Evolutionary conservation across 192 early-diverging fungal genomes (phyloP).

Genomic region (Gamsiella multidivaricata): DNA sequence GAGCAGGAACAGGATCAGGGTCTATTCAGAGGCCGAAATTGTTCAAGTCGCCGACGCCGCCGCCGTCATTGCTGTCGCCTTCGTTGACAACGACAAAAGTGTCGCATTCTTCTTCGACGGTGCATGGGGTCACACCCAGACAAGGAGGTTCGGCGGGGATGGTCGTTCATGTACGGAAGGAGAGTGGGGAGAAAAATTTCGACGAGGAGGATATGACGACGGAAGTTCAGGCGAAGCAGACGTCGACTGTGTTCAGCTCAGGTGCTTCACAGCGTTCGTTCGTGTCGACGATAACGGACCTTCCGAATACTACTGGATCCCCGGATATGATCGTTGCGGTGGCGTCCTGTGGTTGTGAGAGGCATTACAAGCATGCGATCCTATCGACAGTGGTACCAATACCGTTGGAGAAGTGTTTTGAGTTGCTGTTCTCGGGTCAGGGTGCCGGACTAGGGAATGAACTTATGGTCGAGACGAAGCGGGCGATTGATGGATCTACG

Average conservation of each 20-base stretch:
- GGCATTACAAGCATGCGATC: constrained; percentile 29
- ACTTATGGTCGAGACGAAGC: constrained; percentile 6
- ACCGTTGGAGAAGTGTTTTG: constrained; percentile 19
- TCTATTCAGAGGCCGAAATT: background rate
- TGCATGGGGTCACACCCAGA: background rate
- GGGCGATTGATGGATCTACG: background rate
- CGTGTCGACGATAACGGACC: too few relatives aligned
- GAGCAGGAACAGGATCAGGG: background rate
- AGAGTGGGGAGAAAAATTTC: background rate
- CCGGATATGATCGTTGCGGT: too few relatives aligned
- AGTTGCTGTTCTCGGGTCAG: constrained; percentile 18
- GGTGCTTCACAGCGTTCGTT: too few relatives aligned
- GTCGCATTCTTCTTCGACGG: constrained; percentile 22
- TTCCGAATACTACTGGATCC: too few relatives aligned
- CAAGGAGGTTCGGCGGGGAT: background rate
- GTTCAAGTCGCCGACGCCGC: constrained; percentile 24
- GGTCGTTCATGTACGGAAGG: background rate
- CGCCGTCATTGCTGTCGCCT: constrained; percentile 27
- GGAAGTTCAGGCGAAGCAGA: background rate
- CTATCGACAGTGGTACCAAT: constrained; percentile 30
- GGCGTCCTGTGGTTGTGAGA: constrained; percentile 6
- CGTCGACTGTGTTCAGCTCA: too few relatives aligned
- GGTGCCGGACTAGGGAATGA: constrained; percentile 7
- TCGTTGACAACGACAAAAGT: constrained; percentile 31
- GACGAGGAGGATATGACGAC: background rate